Base-by-base conservation (phyloP, 495 filamentous ascomycete genomes). In the Choiromyces venosus region DNA sequence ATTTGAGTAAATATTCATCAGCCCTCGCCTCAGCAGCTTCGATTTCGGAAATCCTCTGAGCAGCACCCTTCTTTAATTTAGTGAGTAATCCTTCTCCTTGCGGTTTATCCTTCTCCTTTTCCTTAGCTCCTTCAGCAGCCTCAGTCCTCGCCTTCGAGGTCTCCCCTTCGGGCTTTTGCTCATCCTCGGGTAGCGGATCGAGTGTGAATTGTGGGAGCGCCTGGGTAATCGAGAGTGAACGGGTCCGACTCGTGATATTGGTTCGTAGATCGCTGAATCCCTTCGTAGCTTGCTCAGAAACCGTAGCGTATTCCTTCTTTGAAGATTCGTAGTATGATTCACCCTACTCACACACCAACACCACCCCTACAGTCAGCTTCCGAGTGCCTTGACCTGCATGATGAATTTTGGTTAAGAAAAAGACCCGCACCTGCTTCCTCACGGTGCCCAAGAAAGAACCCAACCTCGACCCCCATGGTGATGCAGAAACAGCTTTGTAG, bases 1-100 rank as follows among this genome's bases (percentile, higher is more conserved):
- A 99, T 71, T 91, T 93, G 75, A 97, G 83, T 65, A 98, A 88
- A 4, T 96, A 96, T 82, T 97, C 96, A 82, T 99, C 95, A 29
- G 95, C 95, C n/a, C 94, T 94, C 79, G 97, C 94, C 82, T 99
- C 95, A 56, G 94, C 95, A 76, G 90, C 90, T 80, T 98, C 91
- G 39, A 99, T 91, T 78, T 97, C 94, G 79, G 92, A 94, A 56
- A 99, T 85, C 67, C 92, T 88, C 80, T 93, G 92, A 12, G 91
- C 86, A 21, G 95, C 95, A 81, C 96, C 93, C 37, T 86, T 84
- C 68, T 90, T 89, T 81, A 99, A 89, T 46, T 92, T 88, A n/a
- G 92, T 88, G 67, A 98, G 88, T 14, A 83, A 73, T 9, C 78
- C 71, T 71, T 83, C 83, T 14, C 81, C 83, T 21, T 76, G 78